Conservation (phyloP, 148 eudicot genomes). For the Amaranthus hypochondriacus region DNA sequence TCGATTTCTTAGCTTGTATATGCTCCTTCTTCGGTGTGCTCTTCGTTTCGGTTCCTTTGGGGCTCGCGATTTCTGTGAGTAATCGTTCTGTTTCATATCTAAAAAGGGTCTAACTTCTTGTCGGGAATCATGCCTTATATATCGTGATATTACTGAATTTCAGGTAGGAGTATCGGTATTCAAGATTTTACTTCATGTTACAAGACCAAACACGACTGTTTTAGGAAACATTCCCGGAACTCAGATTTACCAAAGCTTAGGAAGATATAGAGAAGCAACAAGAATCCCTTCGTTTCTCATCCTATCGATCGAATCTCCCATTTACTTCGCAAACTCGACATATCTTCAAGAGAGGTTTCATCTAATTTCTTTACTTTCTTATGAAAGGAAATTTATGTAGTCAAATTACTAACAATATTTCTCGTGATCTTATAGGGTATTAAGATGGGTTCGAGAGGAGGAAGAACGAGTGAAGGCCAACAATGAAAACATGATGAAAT, state of each 20-base stretch:
- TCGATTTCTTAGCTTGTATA: conserved; percentile 73
- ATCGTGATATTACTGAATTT: conserved; percentile 10
- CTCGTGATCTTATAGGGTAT: conserved; percentile 41
- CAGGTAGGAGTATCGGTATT: conserved; percentile 89
- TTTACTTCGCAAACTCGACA: conserved; percentile 84
- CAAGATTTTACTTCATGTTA: conserved; percentile 81
- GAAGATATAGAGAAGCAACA: conserved; percentile 62
- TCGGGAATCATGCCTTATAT: neutral
- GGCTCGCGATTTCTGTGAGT: conserved; percentile 87
- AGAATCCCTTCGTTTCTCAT: conserved; percentile 78
- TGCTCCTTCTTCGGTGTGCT: conserved; percentile 87
- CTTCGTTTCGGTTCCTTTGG: conserved; percentile 78
- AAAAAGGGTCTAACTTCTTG: neutral
- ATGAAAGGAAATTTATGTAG: neutral
- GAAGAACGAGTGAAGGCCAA: conserved; percentile 61
- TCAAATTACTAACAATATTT: neutral
- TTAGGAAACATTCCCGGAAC: conserved; percentile 85
- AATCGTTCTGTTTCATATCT: neutral
- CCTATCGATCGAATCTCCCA: conserved; percentile 83
- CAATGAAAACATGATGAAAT: conserved; percentile 45
- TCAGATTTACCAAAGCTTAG: conserved; percentile 59
- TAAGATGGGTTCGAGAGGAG: conserved; percentile 91
- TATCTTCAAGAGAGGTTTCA: conserved; percentile 90
- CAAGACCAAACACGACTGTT: conserved; percentile 71
- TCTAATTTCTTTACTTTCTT: neutral